Evolutionary conservation across 352 stramenopile species (phyloP), one percentile per base, ranked within the genome.

Genomic region (Pythium brassicae): DNA sequence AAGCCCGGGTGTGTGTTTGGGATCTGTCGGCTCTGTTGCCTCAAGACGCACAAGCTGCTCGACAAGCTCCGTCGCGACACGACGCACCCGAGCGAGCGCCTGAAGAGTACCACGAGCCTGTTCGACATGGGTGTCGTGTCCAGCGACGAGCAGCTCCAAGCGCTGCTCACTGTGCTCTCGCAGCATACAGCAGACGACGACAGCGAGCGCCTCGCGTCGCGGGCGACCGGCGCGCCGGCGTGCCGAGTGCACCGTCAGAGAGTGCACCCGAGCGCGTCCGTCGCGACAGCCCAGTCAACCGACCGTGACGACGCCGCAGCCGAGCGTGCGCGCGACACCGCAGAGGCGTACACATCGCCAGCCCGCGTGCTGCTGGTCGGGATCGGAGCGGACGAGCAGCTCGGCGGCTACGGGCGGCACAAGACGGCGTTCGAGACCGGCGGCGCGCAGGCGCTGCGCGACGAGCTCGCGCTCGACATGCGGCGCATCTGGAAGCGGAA

Each of bases 321-420:
- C n/a, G n/a, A n/a, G n/a, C n/a, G n/a, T n/a, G n/a, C n/a, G n/a
- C n/a, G n/a, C n/a, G n/a, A n/a, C n/a, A n/a, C n/a, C n/a, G n/a
- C n/a, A n/a, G n/a, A 42, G 27, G n/a, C 35, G 10, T 86, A 86
- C 55, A 66, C 61, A 19, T 88, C 79, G 5, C 53, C 25, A 29
- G 78, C 74, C 3, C 67, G 79, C 19, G 83, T 98, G 10, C 61
- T 99, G 44, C 65, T 98, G 15, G 85, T 94, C 34, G 94, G 94
- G 9, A 94, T 98, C 58, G 96, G 96, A 17, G 96, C 96, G 2
- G 96, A 99, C 65, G 96, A 99, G 65, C 92, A 97, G 70, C 78
- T 99, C 22, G 96, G 76, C 46, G 97, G 81, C 3, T 99, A 99
- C 70, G 90, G 91, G 37, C 80, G 96, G 39, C 97, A 99, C 63